These are phyloP conservation scores for Paramyrothecium roridum DNA, from an alignment of 2,329 filamentous ascomycete genomes.

Conservation along the genomic window DNA sequence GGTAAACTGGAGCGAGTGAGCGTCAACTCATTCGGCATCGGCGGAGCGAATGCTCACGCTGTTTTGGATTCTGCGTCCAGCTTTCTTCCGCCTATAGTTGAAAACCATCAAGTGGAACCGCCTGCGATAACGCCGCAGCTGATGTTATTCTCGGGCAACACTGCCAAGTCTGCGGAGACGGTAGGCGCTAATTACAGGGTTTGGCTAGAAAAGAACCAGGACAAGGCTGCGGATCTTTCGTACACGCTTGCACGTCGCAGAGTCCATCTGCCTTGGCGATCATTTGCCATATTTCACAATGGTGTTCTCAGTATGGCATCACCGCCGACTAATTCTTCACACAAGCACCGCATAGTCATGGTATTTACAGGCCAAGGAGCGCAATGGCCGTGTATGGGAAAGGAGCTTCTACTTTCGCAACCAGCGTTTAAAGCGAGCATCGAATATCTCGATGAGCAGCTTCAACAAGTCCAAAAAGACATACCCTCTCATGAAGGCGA, in stretches of 20 bases:
- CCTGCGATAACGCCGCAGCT: too few relatives aligned
- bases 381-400: constrained; percentile 28
- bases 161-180: too few relatives aligned
- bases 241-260: constrained; percentile 26
- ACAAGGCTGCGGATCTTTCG: too few relatives aligned
- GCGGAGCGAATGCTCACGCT: constrained; percentile 34
- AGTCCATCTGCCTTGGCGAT: constrained; percentile 20
- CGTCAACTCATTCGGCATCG: constrained; percentile 36
- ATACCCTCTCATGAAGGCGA: too few relatives aligned
- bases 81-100: not conserved
- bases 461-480: too few relatives aligned
- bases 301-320: not conserved
- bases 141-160: too few relatives aligned
- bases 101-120: not conserved
- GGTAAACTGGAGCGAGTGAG: constrained; percentile 20
- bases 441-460: too few relatives aligned
- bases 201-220: too few relatives aligned
- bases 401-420: too few relatives aligned
- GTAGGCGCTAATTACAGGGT: too few relatives aligned
- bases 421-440: too few relatives aligned
- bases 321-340: not conserved
- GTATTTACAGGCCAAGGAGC: constrained; percentile 33
- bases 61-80: constrained; percentile 13
- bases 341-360: constrained; percentile 8
- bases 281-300: constrained; percentile 2